phyloP scores from a whole-genome alignment of 352 stramenopile species.

The Globisporangium cylindrosporum region DNA sequence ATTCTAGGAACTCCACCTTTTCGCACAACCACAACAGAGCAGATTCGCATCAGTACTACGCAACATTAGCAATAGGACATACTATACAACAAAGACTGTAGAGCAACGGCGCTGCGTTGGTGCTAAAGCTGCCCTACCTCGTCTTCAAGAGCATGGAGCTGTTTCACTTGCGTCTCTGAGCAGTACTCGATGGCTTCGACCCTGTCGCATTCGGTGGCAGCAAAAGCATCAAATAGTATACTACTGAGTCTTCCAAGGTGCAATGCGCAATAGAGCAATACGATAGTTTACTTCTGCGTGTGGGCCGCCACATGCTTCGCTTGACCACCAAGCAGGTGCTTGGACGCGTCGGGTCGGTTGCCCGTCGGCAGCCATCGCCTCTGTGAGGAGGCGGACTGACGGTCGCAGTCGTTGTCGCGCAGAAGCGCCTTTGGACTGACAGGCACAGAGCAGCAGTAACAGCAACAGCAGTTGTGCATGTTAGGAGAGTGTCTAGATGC shows the following conservation, averaged over 20 bases:
- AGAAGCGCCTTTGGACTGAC: constrained; percentile 29
- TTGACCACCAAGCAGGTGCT: constrained; percentile 33
- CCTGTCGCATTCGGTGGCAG: constrained; percentile 13
- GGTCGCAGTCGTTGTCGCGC: constrained; percentile 24
- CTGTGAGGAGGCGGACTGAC: not conserved
- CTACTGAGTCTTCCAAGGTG: not conserved
- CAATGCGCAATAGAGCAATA: not conserved
- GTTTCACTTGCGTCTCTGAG: constrained; percentile 26
- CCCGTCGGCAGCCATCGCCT: constrained; percentile 54
- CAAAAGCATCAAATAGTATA: not conserved
- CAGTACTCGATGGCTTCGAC: constrained; percentile 34
- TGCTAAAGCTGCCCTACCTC: constrained; percentile 23
- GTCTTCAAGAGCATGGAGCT: constrained; percentile 37
- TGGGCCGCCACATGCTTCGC: constrained; percentile 24
- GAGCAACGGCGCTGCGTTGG: not conserved
- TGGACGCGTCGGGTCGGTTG: constrained; percentile 43
- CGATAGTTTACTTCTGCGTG: not conserved
- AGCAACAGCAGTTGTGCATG: not conserved
- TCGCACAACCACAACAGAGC: not conserved
- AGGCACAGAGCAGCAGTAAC: constrained; percentile 8
- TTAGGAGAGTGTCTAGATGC: not conserved
- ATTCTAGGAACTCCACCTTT: constrained; percentile 24
- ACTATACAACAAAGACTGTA: not conserved
- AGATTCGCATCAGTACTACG: not conserved
- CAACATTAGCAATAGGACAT: not conserved